Evolutionary conservation across 768 basidiomycete species (phyloP).

Genomic region (Cystobasidium tubakii): DNA sequence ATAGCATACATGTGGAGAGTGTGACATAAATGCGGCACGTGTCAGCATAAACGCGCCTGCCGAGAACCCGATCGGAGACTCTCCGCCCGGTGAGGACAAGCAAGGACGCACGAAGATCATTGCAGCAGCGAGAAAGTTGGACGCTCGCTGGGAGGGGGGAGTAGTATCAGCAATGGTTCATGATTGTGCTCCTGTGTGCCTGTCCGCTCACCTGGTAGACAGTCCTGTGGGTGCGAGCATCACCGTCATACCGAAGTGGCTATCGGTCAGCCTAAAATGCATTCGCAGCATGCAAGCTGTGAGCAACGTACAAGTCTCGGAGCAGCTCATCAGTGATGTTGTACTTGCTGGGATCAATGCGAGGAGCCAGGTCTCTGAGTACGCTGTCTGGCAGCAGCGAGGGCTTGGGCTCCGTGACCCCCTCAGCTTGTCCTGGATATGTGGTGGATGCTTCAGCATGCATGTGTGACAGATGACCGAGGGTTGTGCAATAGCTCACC

Average conservation of each 20-base stretch:
- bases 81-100: constrained; percentile 5
- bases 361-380: constrained; percentile 5
- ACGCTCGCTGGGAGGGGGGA: constrained; percentile 20
- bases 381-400: constrained; percentile 30
- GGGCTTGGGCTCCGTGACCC: constrained; percentile 30
- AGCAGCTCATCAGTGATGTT: constrained; percentile 1
- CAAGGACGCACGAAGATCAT: constrained; percentile 39
- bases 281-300: not conserved
- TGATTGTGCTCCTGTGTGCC: not conserved
- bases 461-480: not conserved
- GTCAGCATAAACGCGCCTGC: not conserved
- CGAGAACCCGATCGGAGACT: not conserved
- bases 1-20: too few relatives aligned
- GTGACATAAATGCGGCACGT: constrained; percentile 14
- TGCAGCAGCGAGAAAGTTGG: constrained; percentile 38
- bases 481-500: constrained; percentile 2
- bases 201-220: not conserved
- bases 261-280: not conserved
- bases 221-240: not conserved
- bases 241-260: not conserved
- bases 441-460: not conserved
- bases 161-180: not conserved
- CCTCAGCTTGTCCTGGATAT: constrained; percentile 37
- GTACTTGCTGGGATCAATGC: constrained; percentile 16
- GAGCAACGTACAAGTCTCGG: constrained; percentile 11